A percentile compares a stretch with the other conserved stretches of the same genome.
These are phyloP conservation scores for Monosporozyma servazzii DNA, from an alignment of 805 yeast species.

Conservation along the genomic window DNA sequence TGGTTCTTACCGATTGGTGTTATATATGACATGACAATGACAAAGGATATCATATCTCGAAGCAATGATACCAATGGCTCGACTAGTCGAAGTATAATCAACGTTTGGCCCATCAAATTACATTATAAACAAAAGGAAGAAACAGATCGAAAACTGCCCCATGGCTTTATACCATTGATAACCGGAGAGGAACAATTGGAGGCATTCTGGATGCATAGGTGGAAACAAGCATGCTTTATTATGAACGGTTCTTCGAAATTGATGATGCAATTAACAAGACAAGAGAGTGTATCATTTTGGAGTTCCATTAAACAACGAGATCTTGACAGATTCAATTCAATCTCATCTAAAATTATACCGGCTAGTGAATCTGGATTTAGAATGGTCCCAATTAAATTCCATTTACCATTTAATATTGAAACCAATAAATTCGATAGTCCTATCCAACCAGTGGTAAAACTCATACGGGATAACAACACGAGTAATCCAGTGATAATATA, in stretches of 20 bases:
- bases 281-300: constrained; percentile 53
- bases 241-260: constrained; percentile 69
- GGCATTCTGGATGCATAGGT: constrained; percentile 61
- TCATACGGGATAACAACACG: background rate
- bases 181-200: constrained; percentile 28
- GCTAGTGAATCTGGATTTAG: constrained; percentile 5
- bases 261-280: constrained; percentile 67
- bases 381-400: constrained; percentile 12
- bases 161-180: constrained; percentile 27
- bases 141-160: background rate
- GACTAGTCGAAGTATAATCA: background rate
- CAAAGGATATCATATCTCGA: background rate
- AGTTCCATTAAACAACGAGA: constrained; percentile 32
- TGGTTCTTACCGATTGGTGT: constrained; percentile 79
- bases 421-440: constrained; percentile 17
- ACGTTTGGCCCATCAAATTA: background rate
- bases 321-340: constrained; percentile 14
- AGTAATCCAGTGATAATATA: constrained; percentile 29
- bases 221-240: constrained; percentile 75
- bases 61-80: background rate
- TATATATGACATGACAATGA: constrained; percentile 38
- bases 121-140: background rate
- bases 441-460: constrained; percentile 27
- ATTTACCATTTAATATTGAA: constrained; percentile 17
- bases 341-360: constrained; percentile 16